Evolutionary conservation across 495 filamentous ascomycete species (phyloP).

Genomic region (Penicillium bovifimosum): DNA sequence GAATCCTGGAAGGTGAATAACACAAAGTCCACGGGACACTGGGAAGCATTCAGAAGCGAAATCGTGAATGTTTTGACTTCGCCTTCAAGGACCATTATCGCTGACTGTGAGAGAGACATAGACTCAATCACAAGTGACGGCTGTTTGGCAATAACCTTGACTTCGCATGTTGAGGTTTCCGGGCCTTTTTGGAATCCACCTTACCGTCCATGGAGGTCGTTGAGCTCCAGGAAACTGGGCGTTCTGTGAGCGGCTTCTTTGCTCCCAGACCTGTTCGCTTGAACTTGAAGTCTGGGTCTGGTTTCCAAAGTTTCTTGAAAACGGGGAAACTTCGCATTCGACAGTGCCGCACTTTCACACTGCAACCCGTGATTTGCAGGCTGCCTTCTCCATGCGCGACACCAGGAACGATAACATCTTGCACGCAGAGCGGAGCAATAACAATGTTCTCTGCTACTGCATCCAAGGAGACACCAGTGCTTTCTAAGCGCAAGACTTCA

Average conservation of each 20-base stretch:
- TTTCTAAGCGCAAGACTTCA: conserved; percentile 70
- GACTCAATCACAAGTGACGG: conserved; percentile 71
- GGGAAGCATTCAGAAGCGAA: conserved; percentile 74
- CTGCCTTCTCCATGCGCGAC: conserved; percentile 60
- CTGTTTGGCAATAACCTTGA: conserved; percentile 72
- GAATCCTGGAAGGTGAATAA: conserved; percentile 88
- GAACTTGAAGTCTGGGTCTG: conserved; percentile 63
- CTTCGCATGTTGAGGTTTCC: conserved; percentile 31
- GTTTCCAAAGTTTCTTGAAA: conserved; percentile 69
- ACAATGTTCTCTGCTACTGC: conserved; percentile 57
- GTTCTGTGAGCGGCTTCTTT: conserved; percentile 47
- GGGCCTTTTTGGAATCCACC: conserved; percentile 30
- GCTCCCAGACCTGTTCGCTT: conserved; percentile 66
- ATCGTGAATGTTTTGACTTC: conserved; percentile 72
- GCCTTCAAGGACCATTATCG: conserved; percentile 87
- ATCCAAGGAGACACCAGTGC: conserved; percentile 64
- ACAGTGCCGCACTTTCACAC: conserved; percentile 75
- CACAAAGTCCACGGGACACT: conserved; percentile 72
- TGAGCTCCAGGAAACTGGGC: conserved; percentile 52
- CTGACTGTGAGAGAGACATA: conserved; percentile 74
- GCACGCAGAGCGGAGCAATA: conserved; percentile 73
- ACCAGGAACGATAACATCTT: conserved; percentile 67
- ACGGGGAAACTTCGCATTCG: conserved; percentile 77
- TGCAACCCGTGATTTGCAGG: conserved; percentile 70
- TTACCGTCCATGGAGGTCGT: conserved; percentile 42